phyloP scores from a whole-genome alignment of 2,329 filamentous ascomycete genomes.

The Zasmidium angulare region DNA sequence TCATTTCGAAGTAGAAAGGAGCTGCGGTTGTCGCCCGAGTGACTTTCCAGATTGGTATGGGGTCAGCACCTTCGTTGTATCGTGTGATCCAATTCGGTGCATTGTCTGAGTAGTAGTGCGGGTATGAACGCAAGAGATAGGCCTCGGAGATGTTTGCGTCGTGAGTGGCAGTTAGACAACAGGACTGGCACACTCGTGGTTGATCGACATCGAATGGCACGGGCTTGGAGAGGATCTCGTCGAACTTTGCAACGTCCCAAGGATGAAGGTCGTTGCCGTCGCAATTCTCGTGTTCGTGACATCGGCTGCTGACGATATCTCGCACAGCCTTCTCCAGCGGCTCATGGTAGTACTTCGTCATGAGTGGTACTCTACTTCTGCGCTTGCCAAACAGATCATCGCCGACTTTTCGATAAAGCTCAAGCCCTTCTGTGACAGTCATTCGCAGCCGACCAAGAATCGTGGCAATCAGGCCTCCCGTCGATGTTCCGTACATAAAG shows the following conservation, averaged over 20 bases:
- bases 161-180: conserved; percentile 52
- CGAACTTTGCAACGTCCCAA: conserved; percentile 33
- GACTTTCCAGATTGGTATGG: conserved; percentile 52
- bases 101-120: conserved; percentile 44
- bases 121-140: conserved; percentile 50
- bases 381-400: conserved; percentile 49
- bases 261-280: conserved; percentile 48
- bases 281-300: conserved; percentile 44
- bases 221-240: conserved; percentile 17
- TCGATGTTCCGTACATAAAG: conserved; percentile 54
- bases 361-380: conserved; percentile 45
- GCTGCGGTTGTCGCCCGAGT: conserved; percentile 54
- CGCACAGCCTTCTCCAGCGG: conserved; percentile 50
- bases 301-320: conserved; percentile 46
- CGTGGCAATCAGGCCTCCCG: conserved; percentile 53
- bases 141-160: conserved; percentile 48
- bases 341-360: conserved; percentile 51
- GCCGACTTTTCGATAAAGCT: conserved; percentile 48
- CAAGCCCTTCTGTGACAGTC: conserved; percentile 49
- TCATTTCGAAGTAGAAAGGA: conserved; percentile 53
- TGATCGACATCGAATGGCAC: conserved; percentile 32
- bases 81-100: conserved; percentile 44
- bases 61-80: conserved; percentile 49
- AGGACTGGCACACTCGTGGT: conserved; percentile 39
- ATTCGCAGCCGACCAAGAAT: conserved; percentile 52